Base-by-base conservation (phyloP, 768 basidiomycete genomes). In the Galerina sulciceps region DNA sequence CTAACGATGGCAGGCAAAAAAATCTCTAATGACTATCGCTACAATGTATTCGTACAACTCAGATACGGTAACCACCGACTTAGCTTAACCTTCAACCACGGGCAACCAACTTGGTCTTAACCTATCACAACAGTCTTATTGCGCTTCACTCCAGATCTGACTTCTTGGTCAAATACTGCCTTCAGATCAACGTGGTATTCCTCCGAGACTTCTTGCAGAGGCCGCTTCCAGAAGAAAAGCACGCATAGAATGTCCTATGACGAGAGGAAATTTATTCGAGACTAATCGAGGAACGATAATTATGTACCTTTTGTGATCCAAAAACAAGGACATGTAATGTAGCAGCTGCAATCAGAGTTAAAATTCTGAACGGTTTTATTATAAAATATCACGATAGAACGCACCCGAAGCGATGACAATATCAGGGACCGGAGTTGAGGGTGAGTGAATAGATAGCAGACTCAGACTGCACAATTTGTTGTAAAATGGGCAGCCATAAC, bases 371-470 rank as follows among this genome's bases (percentile, higher is more conserved):
- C 10, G 18, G 49, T 10, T 13, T 10, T 11, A 23, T 35, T 10
- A 35, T 9, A n/a, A n/a, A n/a, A n/a, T n/a, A n/a, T 6, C 23
- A 43, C 15, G 10, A 20, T 2, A 23, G 31, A 34, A 61, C 75
- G 26, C 61, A 82, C 81, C 80, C 34, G 72, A 73, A 20, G 81
- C 76, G 59, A 83, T 78, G 14, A 78, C 75, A 40, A 84, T 62
- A 61, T 84, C 81, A 9, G 81, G 80, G 2, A 76, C 71, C 13
- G 81, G 80, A 58, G 75, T 81, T 22, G 75, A 67, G 0, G 80
- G 80, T 10, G 78, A 71, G 18, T 64, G 69, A n/a, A 81, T 69
- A 1, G 81, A 81, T 13, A 84, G 54, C 10, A 84, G 66, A 57
- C 80, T 81, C 51, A 83, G 62, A 55, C 81, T 82, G 53, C 3